These are phyloP conservation scores for Mycena alexandri DNA, from an alignment of 768 basidiomycete genomes.

Conservation along the genomic window DNA sequence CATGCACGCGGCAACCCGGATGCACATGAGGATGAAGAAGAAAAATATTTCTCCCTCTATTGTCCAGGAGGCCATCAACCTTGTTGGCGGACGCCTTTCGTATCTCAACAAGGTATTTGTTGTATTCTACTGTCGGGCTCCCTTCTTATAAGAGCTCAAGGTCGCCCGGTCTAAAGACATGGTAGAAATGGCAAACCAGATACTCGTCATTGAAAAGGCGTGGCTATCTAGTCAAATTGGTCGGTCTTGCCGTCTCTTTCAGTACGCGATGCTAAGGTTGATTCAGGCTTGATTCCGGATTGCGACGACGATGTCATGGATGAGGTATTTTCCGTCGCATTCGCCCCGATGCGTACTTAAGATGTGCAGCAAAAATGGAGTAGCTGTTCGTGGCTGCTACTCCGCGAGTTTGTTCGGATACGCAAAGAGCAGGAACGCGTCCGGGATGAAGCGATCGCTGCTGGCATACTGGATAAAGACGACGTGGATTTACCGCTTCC, in stretches of 20 bases:
- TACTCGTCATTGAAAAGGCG: constrained; percentile 79
- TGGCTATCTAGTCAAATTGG: constrained; percentile 87
- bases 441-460: constrained; percentile 54
- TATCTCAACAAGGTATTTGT: constrained; percentile 71
- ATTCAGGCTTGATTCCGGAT: constrained; percentile 74
- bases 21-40: constrained; percentile 59
- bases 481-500: constrained; percentile 68
- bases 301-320: constrained; percentile 92
- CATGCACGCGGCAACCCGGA: constrained; percentile 64
- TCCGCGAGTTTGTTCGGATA: constrained; percentile 78
- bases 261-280: neutral
- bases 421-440: constrained; percentile 63
- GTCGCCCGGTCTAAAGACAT: constrained; percentile 73
- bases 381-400: constrained; percentile 84
- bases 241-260: constrained; percentile 35
- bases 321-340: constrained; percentile 61
- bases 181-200: constrained; percentile 70
- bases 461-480: constrained; percentile 48
- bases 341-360: neutral
- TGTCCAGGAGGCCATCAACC: constrained; percentile 61
- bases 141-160: constrained; percentile 38
- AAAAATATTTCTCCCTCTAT: constrained; percentile 16
- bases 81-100: constrained; percentile 85
- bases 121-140: neutral
- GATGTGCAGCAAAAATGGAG: constrained; percentile 78